phyloP scores from a whole-genome alignment of 768 basidiomycete genomes.

The Leucosporidium creatinivorum region DNA sequence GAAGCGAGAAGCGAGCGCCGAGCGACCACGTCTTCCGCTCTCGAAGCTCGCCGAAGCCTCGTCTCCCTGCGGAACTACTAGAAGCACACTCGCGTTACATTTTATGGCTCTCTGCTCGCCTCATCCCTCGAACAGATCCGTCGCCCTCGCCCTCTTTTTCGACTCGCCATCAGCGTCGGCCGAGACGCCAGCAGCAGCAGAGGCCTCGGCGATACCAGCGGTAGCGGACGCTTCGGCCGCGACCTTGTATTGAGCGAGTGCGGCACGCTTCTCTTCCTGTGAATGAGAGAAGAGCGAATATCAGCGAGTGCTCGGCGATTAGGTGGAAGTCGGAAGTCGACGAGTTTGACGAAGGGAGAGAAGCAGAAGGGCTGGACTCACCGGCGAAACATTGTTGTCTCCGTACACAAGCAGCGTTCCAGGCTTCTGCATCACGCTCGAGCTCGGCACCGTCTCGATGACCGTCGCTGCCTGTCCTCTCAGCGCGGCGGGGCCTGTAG shows the following conservation, averaged over 20 bases:
- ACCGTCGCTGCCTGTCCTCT: neutral
- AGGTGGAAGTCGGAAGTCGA: neutral
- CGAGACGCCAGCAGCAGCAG: constrained; percentile 28
- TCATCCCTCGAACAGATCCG: constrained; percentile 61
- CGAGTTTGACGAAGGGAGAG: neutral
- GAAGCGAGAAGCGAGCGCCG: too few species aligned
- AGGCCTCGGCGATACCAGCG: constrained; percentile 14
- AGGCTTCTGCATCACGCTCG: constrained; percentile 31
- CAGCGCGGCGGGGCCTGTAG: constrained; percentile 1
- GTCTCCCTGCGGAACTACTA: too few species aligned
- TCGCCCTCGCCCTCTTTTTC: constrained; percentile 72
- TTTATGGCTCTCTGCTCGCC: too few species aligned
- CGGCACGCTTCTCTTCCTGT: constrained; percentile 72
- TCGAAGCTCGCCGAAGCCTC: too few species aligned
- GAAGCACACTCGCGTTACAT: too few species aligned
- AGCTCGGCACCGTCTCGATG: constrained; percentile 22
- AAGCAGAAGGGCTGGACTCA: constrained; percentile 3
- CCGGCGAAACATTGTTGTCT: constrained; percentile 34
- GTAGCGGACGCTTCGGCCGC: constrained; percentile 15
- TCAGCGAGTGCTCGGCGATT: neutral
- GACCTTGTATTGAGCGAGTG: constrained; percentile 46
- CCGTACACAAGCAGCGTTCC: constrained; percentile 34
- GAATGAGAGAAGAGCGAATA: neutral
- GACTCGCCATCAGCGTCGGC: constrained; percentile 47
- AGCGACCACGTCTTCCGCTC: too few species aligned